These are phyloP conservation scores for Heterobasidion annosum DNA, from an alignment of 1,284 basidiomycete species.

Conservation along the genomic window DNA sequence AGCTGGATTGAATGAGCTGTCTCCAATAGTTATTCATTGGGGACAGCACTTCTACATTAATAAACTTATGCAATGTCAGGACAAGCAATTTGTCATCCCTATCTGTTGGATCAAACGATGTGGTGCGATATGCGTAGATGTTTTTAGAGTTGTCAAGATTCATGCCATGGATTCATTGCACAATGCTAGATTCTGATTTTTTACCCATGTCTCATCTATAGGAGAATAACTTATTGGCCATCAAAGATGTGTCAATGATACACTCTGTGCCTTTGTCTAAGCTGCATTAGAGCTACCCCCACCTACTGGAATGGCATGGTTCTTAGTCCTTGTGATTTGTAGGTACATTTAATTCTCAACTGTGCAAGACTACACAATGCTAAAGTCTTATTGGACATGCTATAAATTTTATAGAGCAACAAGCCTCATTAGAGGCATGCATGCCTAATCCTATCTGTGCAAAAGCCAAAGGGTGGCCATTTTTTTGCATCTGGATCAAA, in stretches of 20 bases:
- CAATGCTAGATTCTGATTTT: too few relatives aligned
- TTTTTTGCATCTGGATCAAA: constrained; percentile 9
- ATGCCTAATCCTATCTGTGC: constrained; percentile 10
- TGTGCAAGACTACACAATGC: too few relatives aligned
- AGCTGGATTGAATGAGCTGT: constrained; percentile 13
- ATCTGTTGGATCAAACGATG: constrained; percentile 9
- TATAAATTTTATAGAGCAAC: too few relatives aligned
- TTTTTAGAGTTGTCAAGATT: constrained; percentile 2
- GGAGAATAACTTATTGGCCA: too few relatives aligned
- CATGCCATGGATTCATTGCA: too few relatives aligned
- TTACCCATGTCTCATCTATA: too few relatives aligned
- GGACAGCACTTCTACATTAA: constrained; percentile 16
- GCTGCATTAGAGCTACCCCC: too few relatives aligned
- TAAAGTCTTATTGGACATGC: too few relatives aligned
- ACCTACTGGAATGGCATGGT: too few relatives aligned
- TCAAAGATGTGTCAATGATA: neutral
- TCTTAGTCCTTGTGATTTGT: neutral
- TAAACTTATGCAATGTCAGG: constrained; percentile 17
- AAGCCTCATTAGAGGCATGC: neutral
- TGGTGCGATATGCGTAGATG: constrained; percentile 3
- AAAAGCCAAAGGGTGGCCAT: constrained; percentile 8
- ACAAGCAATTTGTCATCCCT: constrained; percentile 15
- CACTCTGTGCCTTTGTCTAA: neutral
- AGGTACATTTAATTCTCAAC: neutral
- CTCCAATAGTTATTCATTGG: constrained; percentile 18